These are phyloP conservation scores for Solanum corneliomulleri DNA, from an alignment of 257 asterid genomes.

Conservation along the genomic window DNA sequence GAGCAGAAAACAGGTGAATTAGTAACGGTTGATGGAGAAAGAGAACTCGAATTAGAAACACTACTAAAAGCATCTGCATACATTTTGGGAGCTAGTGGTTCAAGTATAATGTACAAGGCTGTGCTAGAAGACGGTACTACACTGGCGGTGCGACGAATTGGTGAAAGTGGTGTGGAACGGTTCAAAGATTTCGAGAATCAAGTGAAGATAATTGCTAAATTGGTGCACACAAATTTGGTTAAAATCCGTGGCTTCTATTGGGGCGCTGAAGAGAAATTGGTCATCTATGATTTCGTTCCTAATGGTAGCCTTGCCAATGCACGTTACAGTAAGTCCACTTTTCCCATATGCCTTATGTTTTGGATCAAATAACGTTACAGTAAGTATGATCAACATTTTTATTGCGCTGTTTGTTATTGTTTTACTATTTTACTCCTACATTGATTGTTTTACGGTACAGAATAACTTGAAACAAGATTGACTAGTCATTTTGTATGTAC, in stretches of 20 bases:
- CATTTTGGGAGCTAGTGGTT: slow-evolving; percentile 80
- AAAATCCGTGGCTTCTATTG: slow-evolving; percentile 85
- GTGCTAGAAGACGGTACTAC: slow-evolving; percentile 79
- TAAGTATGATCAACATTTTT: neutral
- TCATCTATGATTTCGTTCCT: slow-evolving; percentile 88
- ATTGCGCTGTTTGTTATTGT: neutral
- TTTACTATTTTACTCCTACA: neutral
- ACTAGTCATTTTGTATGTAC: neutral
- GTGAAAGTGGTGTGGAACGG: slow-evolving; percentile 74
- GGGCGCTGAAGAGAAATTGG: slow-evolving; percentile 87
- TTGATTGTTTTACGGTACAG: neutral
- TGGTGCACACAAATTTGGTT: slow-evolving; percentile 82
- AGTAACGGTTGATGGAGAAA: slow-evolving; percentile 76
- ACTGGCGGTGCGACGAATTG: slow-evolving; percentile 78
- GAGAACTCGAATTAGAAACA: slow-evolving; percentile 71
- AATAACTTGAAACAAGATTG: neutral
- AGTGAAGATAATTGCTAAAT: slow-evolving; percentile 54
- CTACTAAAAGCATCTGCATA: slow-evolving; percentile 89
- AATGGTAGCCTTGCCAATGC: slow-evolving; percentile 90
- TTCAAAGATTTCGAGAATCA: slow-evolving; percentile 86
- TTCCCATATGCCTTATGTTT: neutral
- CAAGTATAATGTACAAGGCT: slow-evolving; percentile 94
- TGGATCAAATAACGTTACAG: neutral
- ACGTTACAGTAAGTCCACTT: slow-evolving; percentile 64
- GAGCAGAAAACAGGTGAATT: slow-evolving; percentile 62